These are phyloP conservation scores for Salvia miltiorrhiza DNA, from an alignment of 257 asterid genomes.

Conservation along the genomic window DNA sequence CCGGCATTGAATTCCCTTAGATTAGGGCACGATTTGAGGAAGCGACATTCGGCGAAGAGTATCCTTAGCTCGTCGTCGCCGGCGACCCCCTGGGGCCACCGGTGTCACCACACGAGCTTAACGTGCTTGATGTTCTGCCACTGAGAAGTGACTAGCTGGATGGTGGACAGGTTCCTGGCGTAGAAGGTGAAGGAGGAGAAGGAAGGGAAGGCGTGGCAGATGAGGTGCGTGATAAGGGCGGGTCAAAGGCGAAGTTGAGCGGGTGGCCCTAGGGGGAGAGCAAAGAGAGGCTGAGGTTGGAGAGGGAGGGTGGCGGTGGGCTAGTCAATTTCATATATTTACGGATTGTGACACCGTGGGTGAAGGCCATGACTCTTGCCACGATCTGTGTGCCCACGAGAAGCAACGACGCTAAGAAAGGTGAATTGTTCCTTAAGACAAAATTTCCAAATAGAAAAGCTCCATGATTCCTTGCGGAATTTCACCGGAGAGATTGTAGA, in stretches of 20 bases:
- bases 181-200: constrained; percentile 56
- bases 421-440: no score
- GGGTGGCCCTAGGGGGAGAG: constrained; percentile 93
- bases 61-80: constrained; percentile 55
- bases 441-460: no score
- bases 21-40: constrained; percentile 34
- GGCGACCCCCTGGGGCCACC: constrained; percentile 62
- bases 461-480: no score
- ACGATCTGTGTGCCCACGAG: no score
- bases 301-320: constrained; percentile 67
- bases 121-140: constrained; percentile 47
- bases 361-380: no score
- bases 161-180: constrained; percentile 46
- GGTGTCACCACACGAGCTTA: constrained; percentile 93
- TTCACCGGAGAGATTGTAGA: no score
- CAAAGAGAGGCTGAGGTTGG: constrained; percentile 72
- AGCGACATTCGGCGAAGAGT: constrained; percentile 32
- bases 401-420: no score
- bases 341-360: no score
- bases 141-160: constrained; percentile 43
- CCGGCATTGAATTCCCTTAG: no score
- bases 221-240: constrained; percentile 49
- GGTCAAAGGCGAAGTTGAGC: constrained; percentile 53
- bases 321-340: no score
- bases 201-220: constrained; percentile 61